Evolutionary conservation across 2,329 filamentous ascomycete species (phyloP), one percentile per base, ranked within the genome.

Genomic region (Mariannaea sp.): DNA sequence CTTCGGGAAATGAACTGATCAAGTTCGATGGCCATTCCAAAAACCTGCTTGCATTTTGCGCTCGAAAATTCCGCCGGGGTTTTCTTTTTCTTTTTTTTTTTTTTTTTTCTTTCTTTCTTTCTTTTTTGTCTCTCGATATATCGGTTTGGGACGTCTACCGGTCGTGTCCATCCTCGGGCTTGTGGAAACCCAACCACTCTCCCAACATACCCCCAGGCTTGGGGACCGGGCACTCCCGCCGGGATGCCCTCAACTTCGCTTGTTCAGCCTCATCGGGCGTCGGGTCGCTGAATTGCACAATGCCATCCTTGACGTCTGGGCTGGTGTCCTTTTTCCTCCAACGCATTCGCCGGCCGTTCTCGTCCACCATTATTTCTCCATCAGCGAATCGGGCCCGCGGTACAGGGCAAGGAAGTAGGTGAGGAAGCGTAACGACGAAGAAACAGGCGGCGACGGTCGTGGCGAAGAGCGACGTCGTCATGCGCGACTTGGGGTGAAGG

Each of bases 391-490:
- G 83, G 26, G 84, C 78, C 60, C 89, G 82, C 2, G 90, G 90
- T 39, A 91, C 90, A 1, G 94, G 94, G 70, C 94, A 99, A 1
- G 94, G 94, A 14, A 99, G 83, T 24, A 95, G 70, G 71, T 99
- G 94, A 17, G 94, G 94, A 38, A 96, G 79, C 24, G 85, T 90
- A 47, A 99, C 94, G 57, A 99, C 92, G 59, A 96, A 82, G 73
- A 99, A 96, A 64, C 89, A 94, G 26, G 92, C 86, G 58, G 90
- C 81, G 49, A 97, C 83, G 1, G 93, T 97, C n/a, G 89, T 90
- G 44, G 91, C 92, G 77, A 99, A 99, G 56, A 99, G 87, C 39
- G 92, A 94, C 51, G 89, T 92, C 65, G 94, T 99, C 77, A 91
- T 90, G 66, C 90, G 87, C 63, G 93, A 97, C 73, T 92, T 87